Conservation (phyloP, 169 alveolate species). For the Hepatocystis sp. region DNA sequence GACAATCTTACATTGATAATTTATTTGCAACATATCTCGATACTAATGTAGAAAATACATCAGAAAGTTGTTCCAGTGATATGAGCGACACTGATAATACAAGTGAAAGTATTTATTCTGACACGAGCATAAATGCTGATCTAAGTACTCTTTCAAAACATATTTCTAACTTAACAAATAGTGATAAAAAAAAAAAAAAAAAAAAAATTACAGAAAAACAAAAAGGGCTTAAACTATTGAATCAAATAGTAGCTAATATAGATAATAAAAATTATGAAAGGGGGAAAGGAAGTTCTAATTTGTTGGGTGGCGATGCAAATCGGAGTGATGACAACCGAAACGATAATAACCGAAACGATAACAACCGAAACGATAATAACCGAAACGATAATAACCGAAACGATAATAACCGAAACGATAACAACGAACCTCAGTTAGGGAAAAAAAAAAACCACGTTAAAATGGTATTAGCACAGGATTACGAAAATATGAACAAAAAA, state of each 20-base stretch:
- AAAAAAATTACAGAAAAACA: conserved; percentile 39
- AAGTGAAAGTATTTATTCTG: neutral
- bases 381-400: too few species aligned
- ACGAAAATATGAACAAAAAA: neutral
- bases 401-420: neutral
- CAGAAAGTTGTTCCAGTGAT: neutral
- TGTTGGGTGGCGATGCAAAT: too few species aligned
- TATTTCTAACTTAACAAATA: too few species aligned
- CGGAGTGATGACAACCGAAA: too few species aligned
- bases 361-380: too few species aligned
- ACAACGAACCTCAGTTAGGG: neutral
- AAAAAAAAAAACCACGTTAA: neutral
- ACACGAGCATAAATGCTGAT: too few species aligned
- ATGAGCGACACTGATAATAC: neutral
- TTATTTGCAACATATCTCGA: conserved; percentile 3
- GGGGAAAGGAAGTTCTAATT: too few species aligned
- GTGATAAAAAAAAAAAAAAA: neutral
- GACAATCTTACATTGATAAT: conserved; percentile 30
- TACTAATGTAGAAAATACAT: too few species aligned
- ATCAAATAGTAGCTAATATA: conserved; percentile 26
- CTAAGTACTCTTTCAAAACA: too few species aligned
- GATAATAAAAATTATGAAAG: conserved; percentile 14
- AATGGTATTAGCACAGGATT: neutral
- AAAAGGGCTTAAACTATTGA: conserved; percentile 40
- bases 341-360: too few species aligned